Percentiles rank a stretch among this genome's conserved stretches.
Evolutionary conservation across 2,329 filamentous ascomycete species (phyloP).

Genomic region (Huntiella moniliformis): DNA sequence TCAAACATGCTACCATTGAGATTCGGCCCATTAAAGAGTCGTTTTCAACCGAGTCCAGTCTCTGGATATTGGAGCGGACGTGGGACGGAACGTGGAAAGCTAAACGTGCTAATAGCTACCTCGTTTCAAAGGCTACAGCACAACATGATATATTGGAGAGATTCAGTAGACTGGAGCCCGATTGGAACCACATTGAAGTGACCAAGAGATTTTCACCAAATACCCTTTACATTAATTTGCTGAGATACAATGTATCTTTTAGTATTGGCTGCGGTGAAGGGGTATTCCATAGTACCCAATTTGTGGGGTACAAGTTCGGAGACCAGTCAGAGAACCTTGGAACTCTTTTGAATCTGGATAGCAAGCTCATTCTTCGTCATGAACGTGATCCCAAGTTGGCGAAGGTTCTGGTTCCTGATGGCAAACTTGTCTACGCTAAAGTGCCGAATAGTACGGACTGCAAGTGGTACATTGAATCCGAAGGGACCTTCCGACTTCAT

Average conservation of each 20-base stretch:
- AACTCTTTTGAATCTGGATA: background rate
- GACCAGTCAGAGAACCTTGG: background rate
- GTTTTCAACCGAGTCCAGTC: constrained; percentile 14
- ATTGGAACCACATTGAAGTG: constrained; percentile 2
- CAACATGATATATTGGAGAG: background rate
- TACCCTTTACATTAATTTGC: constrained; percentile 24
- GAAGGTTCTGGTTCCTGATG: constrained; percentile 19
- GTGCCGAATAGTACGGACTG: too few relatives aligned
- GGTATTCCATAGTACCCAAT: constrained; percentile 27
- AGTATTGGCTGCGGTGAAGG: constrained; percentile 16
- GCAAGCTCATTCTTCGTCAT: constrained; percentile 27
- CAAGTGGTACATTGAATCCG: constrained; percentile 15
- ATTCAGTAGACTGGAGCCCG: background rate
- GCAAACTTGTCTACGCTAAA: background rate
- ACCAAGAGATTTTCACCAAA: background rate
- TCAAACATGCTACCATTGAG: constrained; percentile 16
- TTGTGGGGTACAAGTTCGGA: constrained; percentile 18
- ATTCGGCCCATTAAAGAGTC: constrained; percentile 16
- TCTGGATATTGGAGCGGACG: constrained; percentile 15
- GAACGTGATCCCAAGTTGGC: constrained; percentile 15
- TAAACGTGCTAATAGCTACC: background rate
- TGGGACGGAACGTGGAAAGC: background rate
- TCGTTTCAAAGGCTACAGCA: background rate
- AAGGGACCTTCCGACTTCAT: constrained; percentile 27
- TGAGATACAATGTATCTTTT: constrained; percentile 30